Conservation (phyloP, 73 alveolate genomes). For the Urostyla sp. region DNA sequence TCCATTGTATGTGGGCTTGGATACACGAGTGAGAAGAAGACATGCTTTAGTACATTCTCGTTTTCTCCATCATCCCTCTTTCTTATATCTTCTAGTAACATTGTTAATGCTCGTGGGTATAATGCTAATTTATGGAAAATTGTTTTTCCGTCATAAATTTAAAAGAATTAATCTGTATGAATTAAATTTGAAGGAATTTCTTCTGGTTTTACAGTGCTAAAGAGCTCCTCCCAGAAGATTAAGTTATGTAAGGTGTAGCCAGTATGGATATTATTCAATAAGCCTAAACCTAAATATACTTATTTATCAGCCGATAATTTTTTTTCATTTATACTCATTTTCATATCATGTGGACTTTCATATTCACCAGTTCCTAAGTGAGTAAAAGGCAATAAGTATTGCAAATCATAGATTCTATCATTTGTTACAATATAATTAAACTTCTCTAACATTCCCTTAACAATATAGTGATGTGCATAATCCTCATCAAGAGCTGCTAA, state of each 20-base stretch:
- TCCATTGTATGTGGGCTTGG: too few relatives aligned
- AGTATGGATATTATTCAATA: conserved; percentile 5
- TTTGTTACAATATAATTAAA: conserved; percentile 27
- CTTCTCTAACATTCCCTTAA: conserved; percentile 36
- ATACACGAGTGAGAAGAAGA: too few relatives aligned
- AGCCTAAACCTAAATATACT: conserved; percentile 20
- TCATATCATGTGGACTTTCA: too few relatives aligned
- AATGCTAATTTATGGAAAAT: conserved; percentile 15
- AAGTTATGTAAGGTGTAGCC: conserved; percentile 29
- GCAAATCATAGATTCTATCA: conserved; percentile 18
- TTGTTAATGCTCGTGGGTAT: neutral
- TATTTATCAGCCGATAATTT: neutral
- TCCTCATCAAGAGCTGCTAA: neutral
- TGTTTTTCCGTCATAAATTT: too few relatives aligned
- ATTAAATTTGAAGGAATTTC: too few relatives aligned
- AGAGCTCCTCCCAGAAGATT: too few relatives aligned
- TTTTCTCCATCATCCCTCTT: conserved; percentile 35
- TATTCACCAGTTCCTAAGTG: too few relatives aligned
- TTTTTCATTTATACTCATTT: conserved; percentile 32
- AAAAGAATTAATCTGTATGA: too few relatives aligned
- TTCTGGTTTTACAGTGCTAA: too few relatives aligned
- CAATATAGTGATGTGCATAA: conserved; percentile 22
- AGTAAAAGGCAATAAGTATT: conserved; percentile 14
- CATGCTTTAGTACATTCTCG: too few relatives aligned
- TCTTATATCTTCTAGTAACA: neutral